Percentiles rank a stretch among this genome's conserved stretches.
These are phyloP conservation scores for Scytalidium sp. DNA, from an alignment of 2,329 filamentous ascomycete species.

Conservation along the genomic window DNA sequence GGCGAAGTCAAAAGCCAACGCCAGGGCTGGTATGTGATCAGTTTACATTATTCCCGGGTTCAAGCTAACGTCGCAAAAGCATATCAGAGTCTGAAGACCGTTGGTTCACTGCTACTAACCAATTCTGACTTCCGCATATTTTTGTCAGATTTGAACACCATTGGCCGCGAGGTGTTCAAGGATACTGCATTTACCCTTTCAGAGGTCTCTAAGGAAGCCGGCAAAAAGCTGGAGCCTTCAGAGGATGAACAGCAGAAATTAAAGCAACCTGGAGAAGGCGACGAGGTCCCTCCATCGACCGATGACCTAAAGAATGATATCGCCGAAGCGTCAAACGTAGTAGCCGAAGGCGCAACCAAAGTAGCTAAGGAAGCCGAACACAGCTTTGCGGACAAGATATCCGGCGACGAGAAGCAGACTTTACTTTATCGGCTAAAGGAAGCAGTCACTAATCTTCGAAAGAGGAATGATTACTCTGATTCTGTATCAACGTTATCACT, in stretches of 20 bases:
- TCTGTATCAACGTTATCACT: slow-evolving; percentile 77
- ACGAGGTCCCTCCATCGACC: slow-evolving; percentile 51
- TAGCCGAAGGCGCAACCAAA: slow-evolving; percentile 39
- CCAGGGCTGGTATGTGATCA: slow-evolving; percentile 56
- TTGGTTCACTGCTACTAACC: slow-evolving; percentile 79
- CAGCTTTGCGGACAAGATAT: slow-evolving; percentile 72
- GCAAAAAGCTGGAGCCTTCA: slow-evolving; percentile 69
- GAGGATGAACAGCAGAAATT: slow-evolving; percentile 54
- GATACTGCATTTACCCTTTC: slow-evolving; percentile 82
- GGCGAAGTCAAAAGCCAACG: slow-evolving; percentile 67
- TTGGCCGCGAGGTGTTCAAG: slow-evolving; percentile 80
- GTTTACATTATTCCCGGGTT: too few species aligned
- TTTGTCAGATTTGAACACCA: slow-evolving; percentile 72
- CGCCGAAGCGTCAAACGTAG: slow-evolving; percentile 43
- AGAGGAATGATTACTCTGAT: slow-evolving; percentile 78
- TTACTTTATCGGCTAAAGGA: slow-evolving; percentile 74
- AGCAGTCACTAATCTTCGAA: slow-evolving; percentile 69
- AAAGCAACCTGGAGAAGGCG: slow-evolving; percentile 48
- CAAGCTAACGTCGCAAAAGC: slow-evolving; percentile 44
- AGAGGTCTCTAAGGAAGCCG: slow-evolving; percentile 70
- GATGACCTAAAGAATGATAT: slow-evolving; percentile 62
- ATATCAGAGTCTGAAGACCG: slow-evolving; percentile 77
- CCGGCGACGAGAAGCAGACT: slow-evolving; percentile 69
- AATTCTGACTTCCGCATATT: slow-evolving; percentile 91
- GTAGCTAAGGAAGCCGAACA: slow-evolving; percentile 58